Base-by-base conservation (phyloP, 2,329 filamentous ascomycete genomes). In the Aspergillus tubingensis region DNA sequence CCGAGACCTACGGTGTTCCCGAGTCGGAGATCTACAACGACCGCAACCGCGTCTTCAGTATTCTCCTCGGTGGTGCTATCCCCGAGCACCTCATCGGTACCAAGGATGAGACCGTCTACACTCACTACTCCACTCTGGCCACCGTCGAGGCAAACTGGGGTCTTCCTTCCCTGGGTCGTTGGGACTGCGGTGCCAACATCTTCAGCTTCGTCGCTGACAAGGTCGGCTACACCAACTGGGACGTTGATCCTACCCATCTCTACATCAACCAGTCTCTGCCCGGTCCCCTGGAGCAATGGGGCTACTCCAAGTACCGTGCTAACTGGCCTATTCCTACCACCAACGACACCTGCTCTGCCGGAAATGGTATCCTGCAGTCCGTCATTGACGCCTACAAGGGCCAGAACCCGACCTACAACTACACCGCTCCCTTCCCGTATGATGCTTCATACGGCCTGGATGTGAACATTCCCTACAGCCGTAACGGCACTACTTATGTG, bases 51-150 rank as follows among this genome's bases (percentile, higher is more conserved):
- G 82, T 94, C 59, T 83, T 91, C 61, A 85, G 81, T 61, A 82
- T 95, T 62, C 82, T 95, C 0, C 79, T 95, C 2, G 91, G 91
- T n/a, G 90, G 90, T 62, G 88, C 86, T 15, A 75, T 95, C 2
- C 88, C 89, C 10, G 56, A 79, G 3, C 53, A 82, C 7, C 83
- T 90, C 1, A 77, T 85, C 30, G 88, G 88, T 58, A 91, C 89
- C 25, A 85, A 80, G 3, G 91, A 95, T 74, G 68, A 77, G 66
- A 84, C 80, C 70, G 92, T 85, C 75, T 91, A 91, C 80, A 87
- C 87, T 74, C 88, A 91, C 79, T 91, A 90, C 80, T 88, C 85
- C 11, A 82, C 83, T 65, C 82, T 91, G 65, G 77, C 88, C 25
- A 86, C 87, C 23, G 83, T 88, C 5, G 76, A 83, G 59, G 86